A percentile compares a stretch with the other conserved stretches of the same genome.
These are phyloP conservation scores for Kodamaea ohmeri DNA, from an alignment of 1,139 yeast species.

Conservation along the genomic window DNA sequence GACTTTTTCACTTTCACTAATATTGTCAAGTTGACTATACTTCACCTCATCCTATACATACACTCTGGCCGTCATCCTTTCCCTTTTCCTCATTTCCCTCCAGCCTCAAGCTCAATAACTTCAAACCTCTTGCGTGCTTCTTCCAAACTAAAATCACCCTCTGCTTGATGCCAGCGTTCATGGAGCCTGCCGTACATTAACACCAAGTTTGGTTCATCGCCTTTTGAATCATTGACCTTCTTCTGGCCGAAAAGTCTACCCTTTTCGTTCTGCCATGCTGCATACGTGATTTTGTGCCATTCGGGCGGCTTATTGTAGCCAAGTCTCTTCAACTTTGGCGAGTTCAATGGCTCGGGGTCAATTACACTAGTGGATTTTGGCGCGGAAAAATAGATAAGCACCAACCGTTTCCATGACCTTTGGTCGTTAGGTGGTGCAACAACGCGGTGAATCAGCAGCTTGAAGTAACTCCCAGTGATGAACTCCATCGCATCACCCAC, in stretches of 20 bases:
- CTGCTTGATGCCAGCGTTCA: slow-evolving; percentile 19
- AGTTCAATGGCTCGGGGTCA: slow-evolving; percentile 14
- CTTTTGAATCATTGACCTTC: slow-evolving; percentile 13
- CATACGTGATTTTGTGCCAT: slow-evolving; percentile 14
- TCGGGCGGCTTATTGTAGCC: slow-evolving; percentile 12
- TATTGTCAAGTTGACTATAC: no score
- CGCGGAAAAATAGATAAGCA: slow-evolving; percentile 24
- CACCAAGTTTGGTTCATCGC: slow-evolving; percentile 16
- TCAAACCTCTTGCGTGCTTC: slow-evolving; percentile 17
- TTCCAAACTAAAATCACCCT: slow-evolving; percentile 16
- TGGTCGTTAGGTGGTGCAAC: slow-evolving; percentile 27
- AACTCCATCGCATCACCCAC: slow-evolving; percentile 28
- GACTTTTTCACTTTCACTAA: no score
- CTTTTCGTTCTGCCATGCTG: slow-evolving; percentile 13
- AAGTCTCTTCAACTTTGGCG: slow-evolving; percentile 13
- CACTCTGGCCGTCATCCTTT: no score
- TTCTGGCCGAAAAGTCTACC: slow-evolving; percentile 14
- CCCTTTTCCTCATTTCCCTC: not conserved
- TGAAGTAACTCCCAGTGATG: slow-evolving; percentile 26
- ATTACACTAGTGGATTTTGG: slow-evolving; percentile 14
- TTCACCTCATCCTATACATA: no score
- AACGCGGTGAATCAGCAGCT: slow-evolving; percentile 25
- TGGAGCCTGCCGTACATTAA: slow-evolving; percentile 14
- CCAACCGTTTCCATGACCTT: slow-evolving; percentile 19
- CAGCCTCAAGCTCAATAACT: slow-evolving; percentile 17